A percentile compares a stretch with the other conserved stretches of the same genome.
phyloP scores from a whole-genome alignment of 805 yeast species.

The Grigorovia jiainica region DNA sequence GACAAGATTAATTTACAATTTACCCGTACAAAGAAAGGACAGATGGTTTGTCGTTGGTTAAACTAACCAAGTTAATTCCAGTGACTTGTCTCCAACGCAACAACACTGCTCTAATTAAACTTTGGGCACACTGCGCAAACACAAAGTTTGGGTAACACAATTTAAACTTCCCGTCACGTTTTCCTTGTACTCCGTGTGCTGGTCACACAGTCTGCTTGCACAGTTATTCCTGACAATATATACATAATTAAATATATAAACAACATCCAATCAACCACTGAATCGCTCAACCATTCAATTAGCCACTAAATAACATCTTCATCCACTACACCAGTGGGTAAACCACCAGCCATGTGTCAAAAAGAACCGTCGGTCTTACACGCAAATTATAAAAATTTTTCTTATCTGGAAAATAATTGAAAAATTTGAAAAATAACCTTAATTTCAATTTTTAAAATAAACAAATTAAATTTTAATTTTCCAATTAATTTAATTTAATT shows the following conservation, averaged over 20 bases:
- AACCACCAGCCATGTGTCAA: neutral
- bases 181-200: too few relatives aligned
- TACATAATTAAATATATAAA: too few relatives aligned
- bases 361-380: neutral
- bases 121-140: too few relatives aligned
- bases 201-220: too few relatives aligned
- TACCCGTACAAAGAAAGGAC: neutral
- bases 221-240: too few relatives aligned
- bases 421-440: neutral
- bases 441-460: neutral
- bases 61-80: neutral
- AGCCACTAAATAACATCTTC: neutral
- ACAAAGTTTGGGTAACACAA: too few relatives aligned
- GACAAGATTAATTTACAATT: neutral
- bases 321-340: neutral
- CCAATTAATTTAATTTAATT: too few relatives aligned
- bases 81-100: neutral
- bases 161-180: too few relatives aligned
- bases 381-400: neutral
- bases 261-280: too few relatives aligned
- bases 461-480: too few relatives aligned
- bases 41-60: conserved; percentile 6
- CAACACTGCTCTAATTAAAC: too few relatives aligned
- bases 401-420: neutral
- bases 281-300: too few relatives aligned